Percentiles rank a stretch among this genome's conserved stretches.
phyloP scores from a whole-genome alignment of 164 flowering plant species.

The Protea cynaroides region DNA sequence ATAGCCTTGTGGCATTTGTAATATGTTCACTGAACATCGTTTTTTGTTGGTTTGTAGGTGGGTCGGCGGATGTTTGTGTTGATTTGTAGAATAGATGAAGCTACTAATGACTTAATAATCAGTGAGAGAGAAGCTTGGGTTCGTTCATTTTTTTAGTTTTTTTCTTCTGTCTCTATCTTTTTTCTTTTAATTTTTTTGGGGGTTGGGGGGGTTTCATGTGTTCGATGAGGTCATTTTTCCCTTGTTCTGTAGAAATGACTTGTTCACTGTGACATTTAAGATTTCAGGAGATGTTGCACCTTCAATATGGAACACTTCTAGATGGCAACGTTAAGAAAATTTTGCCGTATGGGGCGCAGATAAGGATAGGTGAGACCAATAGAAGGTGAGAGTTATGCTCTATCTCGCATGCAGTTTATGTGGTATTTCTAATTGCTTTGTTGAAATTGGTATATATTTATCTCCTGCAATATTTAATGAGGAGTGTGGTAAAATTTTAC shows the following conservation, averaged over 20 bases:
- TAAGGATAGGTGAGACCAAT: slow-evolving; percentile 71
- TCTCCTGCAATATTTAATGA: not conserved
- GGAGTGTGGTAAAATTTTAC: too few species aligned
- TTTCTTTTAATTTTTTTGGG: not conserved
- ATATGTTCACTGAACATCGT: not conserved
- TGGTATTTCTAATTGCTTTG: too few species aligned
- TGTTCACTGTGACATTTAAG: slow-evolving; percentile 3
- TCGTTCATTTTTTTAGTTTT: slow-evolving; percentile 21
- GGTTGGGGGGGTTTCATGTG: not conserved
- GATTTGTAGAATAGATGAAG: slow-evolving; percentile 69
- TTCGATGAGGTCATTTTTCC: not conserved
- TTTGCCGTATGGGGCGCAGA: slow-evolving; percentile 89
- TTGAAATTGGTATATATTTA: too few species aligned
- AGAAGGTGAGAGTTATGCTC: slow-evolving; percentile 47
- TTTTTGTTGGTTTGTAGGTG: slow-evolving; percentile 45
- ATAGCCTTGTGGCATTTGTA: not conserved
- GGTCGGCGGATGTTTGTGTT: slow-evolving; percentile 58
- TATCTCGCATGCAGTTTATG: not conserved
- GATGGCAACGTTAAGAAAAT: slow-evolving; percentile 80
- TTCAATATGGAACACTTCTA: slow-evolving; percentile 79
- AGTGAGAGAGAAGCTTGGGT: slow-evolving; percentile 97
- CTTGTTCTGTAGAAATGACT: not conserved
- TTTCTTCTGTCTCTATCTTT: not conserved
- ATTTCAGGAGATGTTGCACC: slow-evolving; percentile 60
- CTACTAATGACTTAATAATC: slow-evolving; percentile 72